Evolutionary conservation across 225 moss, liverwort and hornwort genomes (phyloP).

Genomic region (Takakia lepidozioides): DNA sequence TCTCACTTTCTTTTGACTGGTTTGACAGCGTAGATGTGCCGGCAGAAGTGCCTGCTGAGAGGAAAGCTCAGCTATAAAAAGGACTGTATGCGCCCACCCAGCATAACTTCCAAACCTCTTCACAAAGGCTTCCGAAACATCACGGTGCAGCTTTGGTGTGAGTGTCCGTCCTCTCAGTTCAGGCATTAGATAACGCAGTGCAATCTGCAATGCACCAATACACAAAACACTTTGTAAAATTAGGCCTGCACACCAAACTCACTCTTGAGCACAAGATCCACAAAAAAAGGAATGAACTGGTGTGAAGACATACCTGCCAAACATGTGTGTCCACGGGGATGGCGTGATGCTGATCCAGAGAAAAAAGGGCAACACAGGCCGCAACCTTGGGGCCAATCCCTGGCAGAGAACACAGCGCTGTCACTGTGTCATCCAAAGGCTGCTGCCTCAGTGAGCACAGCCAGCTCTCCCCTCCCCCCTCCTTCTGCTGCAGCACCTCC

Average conservation of each 20-base stretch:
- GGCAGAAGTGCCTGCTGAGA: conserved; percentile 78
- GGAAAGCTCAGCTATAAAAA: conserved; percentile 94
- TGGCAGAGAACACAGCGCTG: conserved; percentile 62
- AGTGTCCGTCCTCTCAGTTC: conserved; percentile 78
- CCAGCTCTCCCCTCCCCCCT: conserved; percentile 78
- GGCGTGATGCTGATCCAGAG: conserved; percentile 97
- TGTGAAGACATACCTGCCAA: conserved; percentile 92
- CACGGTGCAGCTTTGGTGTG: conserved; percentile 78
- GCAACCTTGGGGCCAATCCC: conserved; percentile 98
- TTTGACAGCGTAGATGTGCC: conserved; percentile 54
- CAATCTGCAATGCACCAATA: conserved; percentile 47
- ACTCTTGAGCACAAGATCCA: background rate
- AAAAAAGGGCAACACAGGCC: conserved; percentile 95
- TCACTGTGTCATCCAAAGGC: conserved; percentile 63
- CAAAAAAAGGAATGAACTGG: background rate
- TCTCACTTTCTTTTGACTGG: conserved; percentile 14
- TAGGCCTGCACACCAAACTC: no score
- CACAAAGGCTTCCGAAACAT: conserved; percentile 82
- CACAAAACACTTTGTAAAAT: background rate
- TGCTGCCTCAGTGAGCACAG: conserved; percentile 55
- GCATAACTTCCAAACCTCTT: conserved; percentile 88
- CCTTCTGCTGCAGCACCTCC: conserved; percentile 56
- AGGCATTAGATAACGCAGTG: conserved; percentile 77
- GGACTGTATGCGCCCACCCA: conserved; percentile 96
- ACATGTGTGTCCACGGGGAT: conserved; percentile 99